Base-by-base conservation (phyloP, 2,329 filamentous ascomycete species). In the Cryphonectria nitschkei region DNA sequence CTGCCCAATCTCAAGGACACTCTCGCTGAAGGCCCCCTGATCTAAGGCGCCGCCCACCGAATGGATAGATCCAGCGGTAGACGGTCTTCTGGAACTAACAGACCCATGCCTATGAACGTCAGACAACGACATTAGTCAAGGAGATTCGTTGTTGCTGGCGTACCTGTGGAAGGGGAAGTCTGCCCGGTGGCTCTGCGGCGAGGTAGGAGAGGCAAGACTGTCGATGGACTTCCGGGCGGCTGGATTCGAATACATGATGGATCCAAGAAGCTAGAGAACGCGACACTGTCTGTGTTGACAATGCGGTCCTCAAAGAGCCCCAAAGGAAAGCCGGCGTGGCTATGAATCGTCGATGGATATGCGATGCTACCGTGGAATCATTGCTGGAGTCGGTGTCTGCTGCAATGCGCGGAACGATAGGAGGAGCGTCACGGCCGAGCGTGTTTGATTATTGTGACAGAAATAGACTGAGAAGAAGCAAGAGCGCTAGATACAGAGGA, bases 41-140 rank as follows among this genome's bases (percentile, higher is more conserved):
- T 97, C 94, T 72, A 97, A 83, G 50, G 89, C 87, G n/a, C 94
- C 94, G 73, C 94, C 94, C 78, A 97, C 90, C 43, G 95, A 98
- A 78, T 91, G 90, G 75, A 95, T 89, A 32, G 95, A 98, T 84
- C 94, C 97, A 61, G 95, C 91, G 37, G 90, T 93, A 68, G 96
- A 98, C 73, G 90, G 92, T 80, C 94, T 88, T 78, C 95, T 86
- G 64, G 71, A 71, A 29, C 71, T 73, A 62, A 71, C 69, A 41
- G 71, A 73, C 32, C 71, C 69, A 68, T 71, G 71, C 50, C 71
- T 71, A 41, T 41, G n/a, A 46, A 56, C 26, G 60, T 63, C 46
- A 62, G 34, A 62, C 46, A 58, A 8, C 26, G 9, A 58, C 43
- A 32, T 43, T 50, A 37, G 37, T 65, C 19, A 43, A 60, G 70